phyloP scores from a whole-genome alignment of 768 basidiomycete species.

The Naganishia friedmannii region DNA sequence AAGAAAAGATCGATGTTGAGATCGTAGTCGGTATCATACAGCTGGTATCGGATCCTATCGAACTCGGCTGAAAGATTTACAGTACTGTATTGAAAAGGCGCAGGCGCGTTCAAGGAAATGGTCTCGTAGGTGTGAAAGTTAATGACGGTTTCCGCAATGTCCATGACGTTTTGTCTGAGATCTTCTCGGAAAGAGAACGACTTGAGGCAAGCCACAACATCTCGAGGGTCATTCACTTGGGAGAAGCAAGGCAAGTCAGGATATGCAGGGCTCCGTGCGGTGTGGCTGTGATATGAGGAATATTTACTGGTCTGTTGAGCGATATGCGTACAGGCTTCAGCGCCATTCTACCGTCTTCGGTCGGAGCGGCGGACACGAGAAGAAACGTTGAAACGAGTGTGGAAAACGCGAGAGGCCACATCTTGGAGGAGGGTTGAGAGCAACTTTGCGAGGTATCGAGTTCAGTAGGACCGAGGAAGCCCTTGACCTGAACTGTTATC shows the following conservation, averaged over 20 bases:
- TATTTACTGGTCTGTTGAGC: too few species aligned
- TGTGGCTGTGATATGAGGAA: background rate
- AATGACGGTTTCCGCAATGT: slow-evolving; percentile 56
- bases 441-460: background rate
- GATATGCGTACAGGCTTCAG: background rate
- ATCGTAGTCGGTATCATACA: slow-evolving; percentile 66
- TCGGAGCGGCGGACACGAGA: background rate
- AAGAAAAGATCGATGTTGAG: slow-evolving; percentile 63
- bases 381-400: background rate
- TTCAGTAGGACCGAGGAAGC: background rate
- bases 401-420: background rate
- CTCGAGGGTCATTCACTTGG: slow-evolving; percentile 52
- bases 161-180: slow-evolving; percentile 59
- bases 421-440: background rate
- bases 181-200: slow-evolving; percentile 63
- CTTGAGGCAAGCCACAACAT: slow-evolving; percentile 62
- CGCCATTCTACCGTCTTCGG: background rate
- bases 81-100: slow-evolving; percentile 57
- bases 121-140: slow-evolving; percentile 61
- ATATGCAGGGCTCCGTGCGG: background rate
- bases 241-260: background rate
- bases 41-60: slow-evolving; percentile 57
- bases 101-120: slow-evolving; percentile 58
- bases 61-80: slow-evolving; percentile 59
- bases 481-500: background rate